Evolutionary conservation across 495 filamentous ascomycete genomes (phyloP).

Genomic region (Hypoxylon fuscum): DNA sequence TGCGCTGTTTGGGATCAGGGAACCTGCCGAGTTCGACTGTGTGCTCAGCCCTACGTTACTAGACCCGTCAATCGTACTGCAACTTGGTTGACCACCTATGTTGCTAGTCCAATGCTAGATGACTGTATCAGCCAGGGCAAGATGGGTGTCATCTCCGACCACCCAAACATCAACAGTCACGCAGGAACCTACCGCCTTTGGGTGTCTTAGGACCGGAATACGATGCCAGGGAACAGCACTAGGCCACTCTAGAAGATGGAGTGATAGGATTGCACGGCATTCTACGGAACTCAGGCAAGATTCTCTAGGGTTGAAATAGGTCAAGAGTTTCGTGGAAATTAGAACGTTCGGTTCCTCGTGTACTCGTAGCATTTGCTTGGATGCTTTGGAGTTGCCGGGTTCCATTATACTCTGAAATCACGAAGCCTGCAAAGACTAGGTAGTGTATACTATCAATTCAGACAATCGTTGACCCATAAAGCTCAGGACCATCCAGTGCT

Average conservation of each 20-base stretch:
- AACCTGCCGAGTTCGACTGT: constrained; percentile 41
- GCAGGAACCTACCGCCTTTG: constrained; percentile 42
- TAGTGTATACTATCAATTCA: no score
- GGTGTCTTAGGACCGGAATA: constrained; percentile 15
- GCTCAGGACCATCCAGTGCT: no score
- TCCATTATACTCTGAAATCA: no score
- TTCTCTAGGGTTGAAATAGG: no score
- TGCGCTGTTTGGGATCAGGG: constrained; percentile 42
- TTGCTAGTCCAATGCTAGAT: constrained; percentile 32
- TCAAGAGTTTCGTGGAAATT: no score
- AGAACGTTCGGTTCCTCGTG: no score
- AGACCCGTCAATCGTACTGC: constrained; percentile 40
- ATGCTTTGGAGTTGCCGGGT: no score
- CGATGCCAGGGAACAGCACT: not conserved
- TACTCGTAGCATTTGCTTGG: no score
- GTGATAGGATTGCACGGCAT: not conserved
- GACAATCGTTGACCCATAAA: no score
- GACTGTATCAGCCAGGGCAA: constrained; percentile 35
- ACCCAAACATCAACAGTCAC: constrained; percentile 40
- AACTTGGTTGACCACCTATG: constrained; percentile 38
- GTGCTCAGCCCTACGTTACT: constrained; percentile 40
- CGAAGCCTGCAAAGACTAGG: no score
- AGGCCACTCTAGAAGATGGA: not conserved
- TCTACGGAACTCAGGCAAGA: no score
- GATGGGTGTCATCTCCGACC: constrained; percentile 36